Conservation (phyloP, 2,329 filamentous ascomycete species). For the Phialophora expanda region DNA sequence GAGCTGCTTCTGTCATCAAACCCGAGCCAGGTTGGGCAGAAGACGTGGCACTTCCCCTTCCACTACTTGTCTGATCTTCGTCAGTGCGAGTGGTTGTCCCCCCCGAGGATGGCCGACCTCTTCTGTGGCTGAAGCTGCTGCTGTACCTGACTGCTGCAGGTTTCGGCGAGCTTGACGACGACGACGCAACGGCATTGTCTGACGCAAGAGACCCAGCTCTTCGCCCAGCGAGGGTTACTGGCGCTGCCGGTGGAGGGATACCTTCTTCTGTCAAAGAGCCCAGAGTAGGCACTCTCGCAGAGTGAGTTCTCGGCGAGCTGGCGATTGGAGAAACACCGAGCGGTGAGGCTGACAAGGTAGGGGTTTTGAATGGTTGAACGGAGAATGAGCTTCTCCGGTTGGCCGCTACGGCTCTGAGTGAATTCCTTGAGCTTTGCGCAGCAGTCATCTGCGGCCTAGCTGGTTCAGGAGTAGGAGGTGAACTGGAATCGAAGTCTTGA, state of each 20-base stretch:
- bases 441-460: slow-evolving; percentile 55
- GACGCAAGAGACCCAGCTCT: slow-evolving; percentile 60
- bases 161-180: slow-evolving; percentile 76
- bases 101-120: slow-evolving; percentile 76
- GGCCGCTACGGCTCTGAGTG: slow-evolving; percentile 54
- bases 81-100: slow-evolving; percentile 63
- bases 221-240: slow-evolving; percentile 46
- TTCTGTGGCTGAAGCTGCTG: slow-evolving; percentile 89
- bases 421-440: slow-evolving; percentile 56
- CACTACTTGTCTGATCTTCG: slow-evolving; percentile 64
- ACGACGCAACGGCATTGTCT: slow-evolving; percentile 67
- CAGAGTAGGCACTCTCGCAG: slow-evolving; percentile 48
- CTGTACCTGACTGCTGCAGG: slow-evolving; percentile 81
- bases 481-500: slow-evolving; percentile 57
- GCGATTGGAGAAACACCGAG: slow-evolving; percentile 57
- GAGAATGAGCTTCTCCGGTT: slow-evolving; percentile 80
- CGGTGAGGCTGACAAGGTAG: slow-evolving; percentile 89
- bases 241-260: slow-evolving; percentile 48
- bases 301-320: slow-evolving; percentile 59
- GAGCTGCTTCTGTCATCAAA: slow-evolving; percentile 67
- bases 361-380: slow-evolving; percentile 95
- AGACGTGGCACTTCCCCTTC: slow-evolving; percentile 57
- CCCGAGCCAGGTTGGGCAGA: slow-evolving; percentile 76
- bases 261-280: slow-evolving; percentile 49
- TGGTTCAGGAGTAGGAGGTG: slow-evolving; percentile 56